These are phyloP conservation scores for Citrullus amarus DNA, from an alignment of 306 rosid genomes.

Conservation along the genomic window DNA sequence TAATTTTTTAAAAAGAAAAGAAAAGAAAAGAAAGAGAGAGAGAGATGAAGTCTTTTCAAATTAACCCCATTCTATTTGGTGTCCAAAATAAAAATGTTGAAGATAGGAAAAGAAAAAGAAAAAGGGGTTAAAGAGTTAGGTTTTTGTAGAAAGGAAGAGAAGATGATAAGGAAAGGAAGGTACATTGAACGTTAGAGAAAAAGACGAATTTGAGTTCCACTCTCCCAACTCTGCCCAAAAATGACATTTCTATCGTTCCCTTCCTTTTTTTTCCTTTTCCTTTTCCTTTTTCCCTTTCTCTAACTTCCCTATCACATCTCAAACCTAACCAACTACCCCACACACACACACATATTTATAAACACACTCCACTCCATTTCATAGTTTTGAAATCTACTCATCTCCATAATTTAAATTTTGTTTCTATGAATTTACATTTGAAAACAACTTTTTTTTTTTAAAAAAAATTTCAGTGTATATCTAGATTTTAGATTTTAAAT, in stretches of 20 bases:
- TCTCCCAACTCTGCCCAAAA: not conserved
- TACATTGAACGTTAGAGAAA: not conserved
- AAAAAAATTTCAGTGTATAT: too few species aligned
- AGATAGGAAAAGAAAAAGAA: not conserved
- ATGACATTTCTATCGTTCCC: not conserved
- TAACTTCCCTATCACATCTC: not conserved
- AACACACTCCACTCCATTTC: too few species aligned
- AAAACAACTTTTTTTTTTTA: too few species aligned
- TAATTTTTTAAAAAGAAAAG: too few species aligned
- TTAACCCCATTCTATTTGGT: not conserved
- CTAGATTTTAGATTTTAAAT: too few species aligned
- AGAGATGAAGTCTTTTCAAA: not conserved
- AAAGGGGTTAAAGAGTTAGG: not conserved
- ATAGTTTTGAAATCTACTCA: too few species aligned
- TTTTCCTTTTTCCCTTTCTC: not conserved
- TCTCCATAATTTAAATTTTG: too few species aligned
- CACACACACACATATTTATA: too few species aligned
- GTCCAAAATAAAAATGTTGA: not conserved
- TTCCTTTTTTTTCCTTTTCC: not conserved
- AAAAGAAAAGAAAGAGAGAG: too few species aligned
- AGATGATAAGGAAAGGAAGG: not conserved
- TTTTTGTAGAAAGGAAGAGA: not conserved
- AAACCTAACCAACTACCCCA: not conserved
- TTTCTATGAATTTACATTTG: too few species aligned
- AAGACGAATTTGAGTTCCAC: not conserved